These are phyloP conservation scores for Dendrobium officinale DNA, from an alignment of 106 monocot genomes.

Conservation along the genomic window DNA sequence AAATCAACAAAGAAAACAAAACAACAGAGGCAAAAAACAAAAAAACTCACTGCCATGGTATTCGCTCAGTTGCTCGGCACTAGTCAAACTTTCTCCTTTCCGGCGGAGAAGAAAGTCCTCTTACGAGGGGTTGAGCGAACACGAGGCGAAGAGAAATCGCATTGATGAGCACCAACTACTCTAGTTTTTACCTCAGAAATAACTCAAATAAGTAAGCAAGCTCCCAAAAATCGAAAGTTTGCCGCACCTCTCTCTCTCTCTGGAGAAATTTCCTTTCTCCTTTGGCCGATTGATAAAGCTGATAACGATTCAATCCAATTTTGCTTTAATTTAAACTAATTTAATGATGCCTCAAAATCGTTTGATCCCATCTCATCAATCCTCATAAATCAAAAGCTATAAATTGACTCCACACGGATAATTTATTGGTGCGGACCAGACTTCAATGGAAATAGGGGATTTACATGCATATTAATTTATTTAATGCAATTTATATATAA, in stretches of 20 bases:
- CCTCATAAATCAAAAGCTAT: too few relatives aligned
- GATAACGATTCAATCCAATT: too few relatives aligned
- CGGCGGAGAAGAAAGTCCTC: neutral
- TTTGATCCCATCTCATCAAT: too few relatives aligned
- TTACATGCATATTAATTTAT: too few relatives aligned
- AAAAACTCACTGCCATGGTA: constrained; percentile 4
- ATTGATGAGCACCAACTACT: neutral
- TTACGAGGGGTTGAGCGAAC: neutral
- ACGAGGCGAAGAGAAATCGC: neutral
- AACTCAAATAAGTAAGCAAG: neutral
- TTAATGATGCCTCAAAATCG: too few relatives aligned
- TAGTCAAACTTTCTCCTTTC: neutral
- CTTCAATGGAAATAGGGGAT: too few relatives aligned
- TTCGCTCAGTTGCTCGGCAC: neutral
- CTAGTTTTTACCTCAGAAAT: neutral
- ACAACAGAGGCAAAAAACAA: neutral
- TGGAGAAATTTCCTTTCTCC: too few relatives aligned
- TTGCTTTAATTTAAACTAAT: too few relatives aligned
- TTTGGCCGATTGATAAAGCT: too few relatives aligned
- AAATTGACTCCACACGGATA: too few relatives aligned
- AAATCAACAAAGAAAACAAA: neutral
- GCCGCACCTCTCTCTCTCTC: neutral
- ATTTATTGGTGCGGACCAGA: too few relatives aligned
- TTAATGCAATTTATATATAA: too few relatives aligned
- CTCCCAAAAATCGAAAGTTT: neutral